Base-by-base conservation (phyloP, 1,284 basidiomycete species). In the Rhodotorula glutinis region DNA sequence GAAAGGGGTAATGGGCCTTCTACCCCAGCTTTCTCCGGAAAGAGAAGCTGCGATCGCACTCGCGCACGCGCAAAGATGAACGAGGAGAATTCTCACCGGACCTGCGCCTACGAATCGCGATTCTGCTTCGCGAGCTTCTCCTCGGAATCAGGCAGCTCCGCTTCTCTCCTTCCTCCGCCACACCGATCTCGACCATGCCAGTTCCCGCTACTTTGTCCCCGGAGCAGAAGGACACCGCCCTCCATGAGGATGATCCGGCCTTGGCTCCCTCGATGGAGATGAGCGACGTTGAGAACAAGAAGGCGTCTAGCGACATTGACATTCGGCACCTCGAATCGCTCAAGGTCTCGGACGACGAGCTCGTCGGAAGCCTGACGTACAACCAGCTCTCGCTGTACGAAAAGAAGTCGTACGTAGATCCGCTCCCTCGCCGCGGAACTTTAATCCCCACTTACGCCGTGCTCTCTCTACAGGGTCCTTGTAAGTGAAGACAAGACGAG, bases 11-110 rank as follows among this genome's bases (percentile, higher is more conserved):
- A 27, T 16, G 25, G 13, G 25, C 49, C 47, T 29, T 33, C 51
- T 33, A 1, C 51, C 73, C 38, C 75, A 77, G 71, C 70, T 79
- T 44, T 44, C 43, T 44, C 51, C 73, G 73, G 30, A 44, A 44
- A 19, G 43, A 19, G 21, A 21, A 44, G 43, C n/a, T n/a, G n/a
- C 43, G 43, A 44, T 44, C 43, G 43, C 17, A 33, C 54, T 46
- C 30, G 25, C 54, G 43, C 43, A 16, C 43, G 7, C 21, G 14
- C 43, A 16, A 38, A 21, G 9, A 10, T 43, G 41, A 43, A 16
- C 43, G 43, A 19, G 17, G 43, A 16, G 43, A 21, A 44, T 21
- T 21, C 43, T 44, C 43, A 44, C 43, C 43, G 43, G 43, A 19
- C 43, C 43, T 44, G 43, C 21, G 13, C 54, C 25, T 56, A 40